phyloP scores from a whole-genome alignment of 1,284 basidiomycete species.

The Naganishia sp. region DNA sequence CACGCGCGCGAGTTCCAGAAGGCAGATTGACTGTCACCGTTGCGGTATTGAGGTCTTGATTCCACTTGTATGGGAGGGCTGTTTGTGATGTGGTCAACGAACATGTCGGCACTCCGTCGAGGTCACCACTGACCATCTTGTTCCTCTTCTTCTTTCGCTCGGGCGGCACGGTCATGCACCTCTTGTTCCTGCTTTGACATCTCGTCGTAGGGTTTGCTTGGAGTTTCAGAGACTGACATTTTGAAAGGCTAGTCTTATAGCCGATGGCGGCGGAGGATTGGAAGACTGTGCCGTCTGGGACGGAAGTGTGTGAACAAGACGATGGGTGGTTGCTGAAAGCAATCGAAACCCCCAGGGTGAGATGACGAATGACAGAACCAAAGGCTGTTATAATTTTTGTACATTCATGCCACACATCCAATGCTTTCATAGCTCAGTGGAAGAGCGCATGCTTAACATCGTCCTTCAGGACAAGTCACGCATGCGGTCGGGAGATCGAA shows the following conservation, averaged over 20 bases:
- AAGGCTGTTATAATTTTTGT: no score
- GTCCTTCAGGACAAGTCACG: not conserved
- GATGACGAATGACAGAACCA: no score
- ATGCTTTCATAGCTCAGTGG: slow-evolving; percentile 22
- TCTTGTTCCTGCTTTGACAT: slow-evolving; percentile 75
- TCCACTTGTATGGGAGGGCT: slow-evolving; percentile 92
- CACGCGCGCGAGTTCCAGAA: slow-evolving; percentile 76
- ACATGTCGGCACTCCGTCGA: not conserved
- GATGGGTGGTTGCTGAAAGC: not conserved
- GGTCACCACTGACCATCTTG: slow-evolving; percentile 72
- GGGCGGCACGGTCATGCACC: slow-evolving; percentile 67
- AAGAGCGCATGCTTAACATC: slow-evolving; percentile 26
- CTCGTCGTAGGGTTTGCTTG: slow-evolving; percentile 68
- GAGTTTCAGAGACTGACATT: not conserved
- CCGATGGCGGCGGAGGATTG: not conserved
- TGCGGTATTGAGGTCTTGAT: slow-evolving; percentile 83
- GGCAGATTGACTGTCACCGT: slow-evolving; percentile 82
- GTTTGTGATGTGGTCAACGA: slow-evolving; percentile 33
- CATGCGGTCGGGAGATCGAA: slow-evolving; percentile 17
- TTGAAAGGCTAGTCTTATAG: not conserved
- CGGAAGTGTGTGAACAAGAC: no score
- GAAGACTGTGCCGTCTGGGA: not conserved
- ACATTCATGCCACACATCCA: no score
- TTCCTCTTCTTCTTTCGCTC: slow-evolving; percentile 70
- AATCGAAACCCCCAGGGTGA: not conserved